Conservation (phyloP, 169 alveolate species). For the Cryptosporidium ryanae region DNA sequence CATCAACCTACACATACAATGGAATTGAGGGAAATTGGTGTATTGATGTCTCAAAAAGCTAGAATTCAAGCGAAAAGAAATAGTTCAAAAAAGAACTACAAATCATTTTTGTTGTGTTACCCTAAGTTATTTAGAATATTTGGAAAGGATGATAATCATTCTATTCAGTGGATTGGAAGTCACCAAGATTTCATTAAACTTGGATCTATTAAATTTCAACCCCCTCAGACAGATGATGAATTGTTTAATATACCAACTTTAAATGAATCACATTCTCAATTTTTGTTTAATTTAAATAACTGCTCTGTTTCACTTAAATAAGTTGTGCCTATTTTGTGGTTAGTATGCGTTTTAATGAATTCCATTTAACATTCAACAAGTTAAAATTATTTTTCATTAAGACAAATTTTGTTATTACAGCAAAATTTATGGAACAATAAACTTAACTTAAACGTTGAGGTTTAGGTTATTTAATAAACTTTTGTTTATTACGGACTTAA, state of each 20-base stretch:
- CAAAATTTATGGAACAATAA: not conserved
- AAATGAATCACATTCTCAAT: constrained; percentile 69
- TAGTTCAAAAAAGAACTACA: constrained; percentile 65
- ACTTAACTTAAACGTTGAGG: constrained; percentile 71
- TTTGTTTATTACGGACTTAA: not conserved
- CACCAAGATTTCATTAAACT: constrained; percentile 60
- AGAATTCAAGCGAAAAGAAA: constrained; percentile 74
- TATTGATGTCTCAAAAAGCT: constrained; percentile 73
- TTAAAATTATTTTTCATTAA: not conserved
- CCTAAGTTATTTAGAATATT: constrained; percentile 70
- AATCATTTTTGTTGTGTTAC: constrained; percentile 49
- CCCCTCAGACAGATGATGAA: constrained; percentile 70
- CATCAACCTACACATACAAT: constrained; percentile 69
- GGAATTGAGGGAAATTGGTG: constrained; percentile 74
- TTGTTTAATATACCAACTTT: constrained; percentile 56
- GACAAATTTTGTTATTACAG: no score
- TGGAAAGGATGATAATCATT: constrained; percentile 71
- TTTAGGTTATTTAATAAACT: constrained; percentile 40
- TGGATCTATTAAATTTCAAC: constrained; percentile 51
- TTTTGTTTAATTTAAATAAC: constrained; percentile 46
- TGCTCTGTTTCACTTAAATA: constrained; percentile 12
- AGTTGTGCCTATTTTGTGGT: not conserved
- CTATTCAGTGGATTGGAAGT: constrained; percentile 75
- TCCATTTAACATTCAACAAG: not conserved
- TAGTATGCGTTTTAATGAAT: not conserved